These are phyloP conservation scores for Pythium brachiatum DNA, from an alignment of 352 stramenopile genomes.

Conservation along the genomic window DNA sequence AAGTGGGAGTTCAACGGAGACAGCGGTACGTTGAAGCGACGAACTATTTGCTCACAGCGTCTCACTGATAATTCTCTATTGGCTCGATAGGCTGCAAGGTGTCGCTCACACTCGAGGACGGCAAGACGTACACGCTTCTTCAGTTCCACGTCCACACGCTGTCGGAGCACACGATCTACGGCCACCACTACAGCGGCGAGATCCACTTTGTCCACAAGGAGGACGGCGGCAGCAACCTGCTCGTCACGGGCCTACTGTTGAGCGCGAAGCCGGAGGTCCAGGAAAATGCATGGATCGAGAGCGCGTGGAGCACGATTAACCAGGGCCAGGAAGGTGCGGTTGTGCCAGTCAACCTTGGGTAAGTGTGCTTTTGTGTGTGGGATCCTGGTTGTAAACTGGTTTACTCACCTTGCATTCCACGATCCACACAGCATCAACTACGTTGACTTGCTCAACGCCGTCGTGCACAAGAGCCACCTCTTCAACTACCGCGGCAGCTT, in stretches of 20 bases:
- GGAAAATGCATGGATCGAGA: conserved; percentile 47
- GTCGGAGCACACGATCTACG: conserved; percentile 59
- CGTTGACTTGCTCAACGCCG: conserved; percentile 45
- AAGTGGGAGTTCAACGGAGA: conserved; percentile 52
- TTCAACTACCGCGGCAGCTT: conserved; percentile 67
- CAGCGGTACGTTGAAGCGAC: conserved; percentile 26
- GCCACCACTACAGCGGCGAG: conserved; percentile 41
- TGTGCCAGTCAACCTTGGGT: conserved; percentile 37
- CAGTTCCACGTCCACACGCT: conserved; percentile 64
- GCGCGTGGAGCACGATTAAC: conserved; percentile 42
- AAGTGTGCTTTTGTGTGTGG: conserved; percentile 6
- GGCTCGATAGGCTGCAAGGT: conserved; percentile 44
- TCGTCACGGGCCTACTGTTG: conserved; percentile 52
- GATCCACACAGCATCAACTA: conserved; percentile 42
- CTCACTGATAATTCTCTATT: not conserved
- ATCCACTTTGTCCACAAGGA: conserved; percentile 63
- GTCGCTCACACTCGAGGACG: conserved; percentile 41
- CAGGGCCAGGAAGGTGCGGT: conserved; percentile 19
- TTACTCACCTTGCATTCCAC: not conserved
- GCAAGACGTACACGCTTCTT: conserved; percentile 42
- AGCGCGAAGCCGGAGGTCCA: conserved; percentile 30
- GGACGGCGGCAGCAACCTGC: conserved; percentile 30
- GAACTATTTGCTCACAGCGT: not conserved
- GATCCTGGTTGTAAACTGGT: not conserved
- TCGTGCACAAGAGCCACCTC: conserved; percentile 53